Evolutionary conservation across 176 grass and related monocot species (phyloP).

Genomic region (Avena atlantica): DNA sequence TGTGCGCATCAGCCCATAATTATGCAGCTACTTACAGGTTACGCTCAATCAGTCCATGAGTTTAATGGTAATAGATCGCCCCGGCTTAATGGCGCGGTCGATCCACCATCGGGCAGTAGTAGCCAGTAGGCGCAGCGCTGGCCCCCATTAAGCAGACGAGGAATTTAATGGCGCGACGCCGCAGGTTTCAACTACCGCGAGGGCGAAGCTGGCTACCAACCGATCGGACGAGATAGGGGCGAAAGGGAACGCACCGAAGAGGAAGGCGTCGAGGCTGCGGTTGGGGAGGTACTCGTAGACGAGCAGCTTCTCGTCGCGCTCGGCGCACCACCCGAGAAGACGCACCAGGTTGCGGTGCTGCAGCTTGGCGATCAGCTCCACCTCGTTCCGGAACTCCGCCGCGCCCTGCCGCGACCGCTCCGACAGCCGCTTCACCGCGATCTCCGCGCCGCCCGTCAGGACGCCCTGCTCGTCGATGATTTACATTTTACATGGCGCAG

Average conservation of each 20-base stretch:
- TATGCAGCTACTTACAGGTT: constrained; percentile 21
- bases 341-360: constrained; percentile 95
- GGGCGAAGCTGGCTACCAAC: neutral
- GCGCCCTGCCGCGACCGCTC: constrained; percentile 72
- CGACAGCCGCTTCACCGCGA: constrained; percentile 89
- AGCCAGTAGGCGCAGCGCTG: neutral
- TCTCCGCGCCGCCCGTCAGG: constrained; percentile 59
- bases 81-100: neutral
- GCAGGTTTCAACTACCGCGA: constrained; percentile 21
- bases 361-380: constrained; percentile 90
- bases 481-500: neutral
- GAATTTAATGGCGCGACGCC: constrained; percentile 30
- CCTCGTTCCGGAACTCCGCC: constrained; percentile 85
- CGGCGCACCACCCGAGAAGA: constrained; percentile 80
- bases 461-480: constrained; percentile 44
- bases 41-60: neutral
- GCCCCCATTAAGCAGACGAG: neutral
- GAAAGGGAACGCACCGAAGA: constrained; percentile 59
- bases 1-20: constrained; percentile 1
- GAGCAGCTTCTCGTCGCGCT: constrained; percentile 84
- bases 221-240: neutral
- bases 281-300: constrained; percentile 94
- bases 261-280: constrained; percentile 79
- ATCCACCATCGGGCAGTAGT: neutral
- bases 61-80: neutral